A percentile compares a stretch with the other conserved stretches of the same genome.
phyloP scores from a whole-genome alignment of 2,329 filamentous ascomycete genomes.

The Aspergillus transmontanensis region DNA sequence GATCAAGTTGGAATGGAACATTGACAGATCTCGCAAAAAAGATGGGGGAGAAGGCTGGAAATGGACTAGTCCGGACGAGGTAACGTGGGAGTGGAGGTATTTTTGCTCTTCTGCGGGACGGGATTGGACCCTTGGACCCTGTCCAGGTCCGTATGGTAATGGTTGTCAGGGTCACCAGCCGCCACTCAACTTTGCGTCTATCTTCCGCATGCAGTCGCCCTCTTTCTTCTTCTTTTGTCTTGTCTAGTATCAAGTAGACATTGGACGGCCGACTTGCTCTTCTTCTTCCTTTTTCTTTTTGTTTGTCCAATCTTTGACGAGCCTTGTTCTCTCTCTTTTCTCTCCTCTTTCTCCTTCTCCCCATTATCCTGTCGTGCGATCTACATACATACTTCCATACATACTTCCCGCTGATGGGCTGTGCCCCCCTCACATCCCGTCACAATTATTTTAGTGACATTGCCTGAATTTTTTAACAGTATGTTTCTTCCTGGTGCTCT shows the following conservation, averaged over 20 bases:
- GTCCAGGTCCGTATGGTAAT: neutral
- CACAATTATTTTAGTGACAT: neutral
- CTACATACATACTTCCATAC: neutral
- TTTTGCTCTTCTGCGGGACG: neutral
- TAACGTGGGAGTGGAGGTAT: neutral
- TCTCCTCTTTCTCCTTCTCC: neutral
- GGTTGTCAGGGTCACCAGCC: constrained; percentile 26
- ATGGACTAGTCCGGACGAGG: neutral
- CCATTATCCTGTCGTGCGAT: neutral
- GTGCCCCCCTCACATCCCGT: neutral
- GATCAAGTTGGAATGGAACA: neutral
- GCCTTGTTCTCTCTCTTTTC: neutral
- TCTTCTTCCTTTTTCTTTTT: neutral
- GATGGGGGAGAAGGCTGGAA: neutral
- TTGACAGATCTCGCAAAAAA: neutral
- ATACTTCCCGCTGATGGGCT: neutral
- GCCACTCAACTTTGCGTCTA: constrained; percentile 10
- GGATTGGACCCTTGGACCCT: constrained; percentile 5
- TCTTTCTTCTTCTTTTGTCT: neutral
- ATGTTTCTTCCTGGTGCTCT: neutral
- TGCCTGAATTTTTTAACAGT: neutral
- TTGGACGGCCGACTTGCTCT: neutral
- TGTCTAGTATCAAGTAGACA: neutral
- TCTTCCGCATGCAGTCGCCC: constrained; percentile 13
- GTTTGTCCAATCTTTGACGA: neutral